Percentiles rank a stretch among this genome's conserved stretches.
Evolutionary conservation across 2,329 filamentous ascomycete genomes (phyloP).

Genomic region (Colletotrichum sp.): DNA sequence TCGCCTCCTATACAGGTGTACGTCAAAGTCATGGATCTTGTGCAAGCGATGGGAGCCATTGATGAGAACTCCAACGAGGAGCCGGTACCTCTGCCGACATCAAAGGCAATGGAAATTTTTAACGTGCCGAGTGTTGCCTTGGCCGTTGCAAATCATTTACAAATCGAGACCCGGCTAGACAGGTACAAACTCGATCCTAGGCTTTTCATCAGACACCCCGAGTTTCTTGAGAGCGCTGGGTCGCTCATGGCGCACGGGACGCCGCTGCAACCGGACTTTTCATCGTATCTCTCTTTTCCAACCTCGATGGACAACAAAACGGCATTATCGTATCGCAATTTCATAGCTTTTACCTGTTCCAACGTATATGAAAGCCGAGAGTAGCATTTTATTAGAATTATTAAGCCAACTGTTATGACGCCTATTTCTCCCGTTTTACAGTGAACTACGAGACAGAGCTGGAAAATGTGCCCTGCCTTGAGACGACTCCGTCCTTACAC

Average conservation of each 20-base stretch:
- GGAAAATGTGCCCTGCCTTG: too few relatives aligned
- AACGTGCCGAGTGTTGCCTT: not conserved
- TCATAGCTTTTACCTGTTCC: not conserved
- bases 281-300: not conserved
- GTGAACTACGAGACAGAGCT: too few relatives aligned
- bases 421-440: too few relatives aligned
- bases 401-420: too few relatives aligned
- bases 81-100: not conserved
- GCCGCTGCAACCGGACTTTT: not conserved
- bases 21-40: not conserved
- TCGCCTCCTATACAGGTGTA: not conserved
- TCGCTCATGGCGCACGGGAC: not conserved
- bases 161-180: not conserved
- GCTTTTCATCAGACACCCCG: not conserved
- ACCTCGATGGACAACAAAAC: not conserved
- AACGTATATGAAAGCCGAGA: not conserved
- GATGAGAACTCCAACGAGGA: not conserved
- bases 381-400: too few relatives aligned
- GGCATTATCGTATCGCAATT: not conserved
- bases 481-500: too few relatives aligned
- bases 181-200: not conserved
- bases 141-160: not conserved
- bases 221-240: not conserved
- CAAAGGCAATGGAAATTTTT: rapidly evolving
- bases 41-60: not conserved